Base-by-base conservation (phyloP, 345 rosid species). In the Odontarrhena argentea region DNA sequence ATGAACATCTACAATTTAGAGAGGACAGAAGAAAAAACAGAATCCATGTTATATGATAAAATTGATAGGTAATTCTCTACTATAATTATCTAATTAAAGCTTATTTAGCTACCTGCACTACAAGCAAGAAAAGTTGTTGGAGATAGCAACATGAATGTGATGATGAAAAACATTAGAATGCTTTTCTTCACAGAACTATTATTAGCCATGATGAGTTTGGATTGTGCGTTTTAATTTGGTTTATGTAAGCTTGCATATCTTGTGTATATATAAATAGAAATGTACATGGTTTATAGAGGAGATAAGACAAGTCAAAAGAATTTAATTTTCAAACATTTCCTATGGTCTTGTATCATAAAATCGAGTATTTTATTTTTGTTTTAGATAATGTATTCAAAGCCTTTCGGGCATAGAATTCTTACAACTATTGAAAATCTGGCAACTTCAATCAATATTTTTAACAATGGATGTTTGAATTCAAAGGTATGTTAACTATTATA, bases 401-500 rank as follows among this genome's bases (percentile, higher is more conserved):
- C 11, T 56, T 26, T 26, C 25, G 22, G 13, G 54, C 54, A 25
- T 24, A 1, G 34, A 32, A 34, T 13, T n/a, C 22, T 13, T 22
- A 36, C 47, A 36, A 36, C 15, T 49, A 3, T 30, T 53, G 60
- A 53, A 18, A 11, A 55, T 52, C 18, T 15, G 6, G 15, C 40
- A 28, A 15, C 34, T 32, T 43, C 34, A 44, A 44, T 42, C 3
- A 14, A 53, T 28, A 60, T 30, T 11, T 3, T 14, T 30, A 2
- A 44, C 7, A 10, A 9, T 41, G 3, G 12, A 42, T 32, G 13
- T 66, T 54, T 68, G 65, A 47, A 57, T 50, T 68, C 65, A 57
- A 68, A 57, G 40, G 10, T 37, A 47, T 10, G 1, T 46, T 35
- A 56, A 7, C 36, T 49, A 36, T 49, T 63, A 4, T 36, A 48